Evolutionary conservation across 805 yeast genomes (phyloP), one percentile per base, ranked within the genome.

Genomic region (Schizosaccharomyces octosporus): DNA sequence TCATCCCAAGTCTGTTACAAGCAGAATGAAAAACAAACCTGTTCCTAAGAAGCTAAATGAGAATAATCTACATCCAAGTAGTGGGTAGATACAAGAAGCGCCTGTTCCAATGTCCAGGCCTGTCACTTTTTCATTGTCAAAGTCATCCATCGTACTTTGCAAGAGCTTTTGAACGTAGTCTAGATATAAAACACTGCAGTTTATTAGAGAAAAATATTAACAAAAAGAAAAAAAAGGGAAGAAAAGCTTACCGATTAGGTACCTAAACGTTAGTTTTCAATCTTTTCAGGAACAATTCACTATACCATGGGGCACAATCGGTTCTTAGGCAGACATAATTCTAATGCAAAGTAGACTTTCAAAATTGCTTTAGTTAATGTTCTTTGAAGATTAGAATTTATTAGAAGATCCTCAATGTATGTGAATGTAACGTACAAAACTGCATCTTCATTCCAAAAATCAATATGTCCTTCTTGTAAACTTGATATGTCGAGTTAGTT

Each of bases 91-190:
- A 3, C 76, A 76, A 51, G 74, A 69, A 27, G 76, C 74, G 1
- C 82, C 81, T 0, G 79, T 75, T 0, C 82, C 82, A 19, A 77
- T 69, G 63, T 78, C 80, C n/a, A 76, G 60, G 5, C 55, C 55
- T n/a, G 13, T 19, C 17, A 48, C 29, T 9, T 15, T 48, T 48
- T 48, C 29, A 19, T n/a, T n/a, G 24, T n/a, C 55, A n/a, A n/a
- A 13, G n/a, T 48, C 29, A 15, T 6, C 55, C 6, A 24, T 19
- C 15, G 55, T 48, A 19, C 55, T 19, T 17, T n/a, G 2, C 24
- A 19, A 24, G 17, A 48, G 29, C 11, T 17, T 13, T n/a, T 48
- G 24, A 19, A 48, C 5, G 24, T 48, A 48, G n/a, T 15, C 29
- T 24, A 19, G n/a, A 19, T 24, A 48, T 5, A 13, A 19, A 24